Conservation (phyloP, 345 rosid genomes). For the Melaleuca alternifolia region DNA sequence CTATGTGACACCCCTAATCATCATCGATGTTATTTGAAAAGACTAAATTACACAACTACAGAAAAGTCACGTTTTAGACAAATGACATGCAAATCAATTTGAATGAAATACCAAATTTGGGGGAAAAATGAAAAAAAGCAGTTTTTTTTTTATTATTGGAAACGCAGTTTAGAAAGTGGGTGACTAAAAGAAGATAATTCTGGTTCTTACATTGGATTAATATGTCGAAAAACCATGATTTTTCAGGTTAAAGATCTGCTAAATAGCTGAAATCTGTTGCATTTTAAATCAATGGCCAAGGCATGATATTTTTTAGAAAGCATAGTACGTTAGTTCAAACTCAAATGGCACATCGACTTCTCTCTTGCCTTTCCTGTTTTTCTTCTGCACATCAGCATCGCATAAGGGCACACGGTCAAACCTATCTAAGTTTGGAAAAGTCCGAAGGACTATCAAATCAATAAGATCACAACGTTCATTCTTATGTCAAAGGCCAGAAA, state of each 20-base stretch:
- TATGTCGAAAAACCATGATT: not conserved
- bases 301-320: not conserved
- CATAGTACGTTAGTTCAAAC: not conserved
- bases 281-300: not conserved
- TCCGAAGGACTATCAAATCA: not conserved
- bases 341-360: not conserved
- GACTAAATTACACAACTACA: not conserved
- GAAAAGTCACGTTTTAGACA: not conserved
- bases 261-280: not conserved
- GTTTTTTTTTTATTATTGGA: not conserved
- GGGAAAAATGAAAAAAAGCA: not conserved
- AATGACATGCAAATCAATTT: not conserved
- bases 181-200: not conserved
- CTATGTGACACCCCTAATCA: too few relatives aligned
- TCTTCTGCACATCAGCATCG: not conserved
- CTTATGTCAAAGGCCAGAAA: not conserved
- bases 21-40: not conserved
- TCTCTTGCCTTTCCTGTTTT: not conserved
- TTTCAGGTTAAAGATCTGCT: not conserved
- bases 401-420: not conserved
- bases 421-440: not conserved
- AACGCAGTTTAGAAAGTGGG: not conserved
- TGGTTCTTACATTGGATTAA: not conserved
- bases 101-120: not conserved
- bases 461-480: not conserved